A percentile compares a stretch with the other conserved stretches of the same genome.
phyloP scores from a whole-genome alignment of 768 basidiomycete species.

The Lyophyllum decastes region DNA sequence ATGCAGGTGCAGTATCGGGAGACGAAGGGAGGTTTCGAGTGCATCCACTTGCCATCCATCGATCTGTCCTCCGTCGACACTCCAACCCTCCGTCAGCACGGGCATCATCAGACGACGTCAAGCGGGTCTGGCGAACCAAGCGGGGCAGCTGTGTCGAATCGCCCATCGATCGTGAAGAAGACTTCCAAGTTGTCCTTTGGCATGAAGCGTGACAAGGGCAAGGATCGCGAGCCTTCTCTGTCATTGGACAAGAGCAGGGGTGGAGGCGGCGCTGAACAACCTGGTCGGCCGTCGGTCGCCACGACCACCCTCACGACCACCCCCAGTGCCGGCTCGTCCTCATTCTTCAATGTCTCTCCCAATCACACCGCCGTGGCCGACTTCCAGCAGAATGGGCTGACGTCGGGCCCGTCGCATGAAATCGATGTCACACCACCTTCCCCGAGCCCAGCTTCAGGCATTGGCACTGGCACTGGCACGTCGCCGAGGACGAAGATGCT shows the following conservation, averaged over 20 bases:
- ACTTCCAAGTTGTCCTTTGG: conserved; percentile 80
- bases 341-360: conserved; percentile 81
- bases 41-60: conserved; percentile 93
- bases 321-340: conserved; percentile 70
- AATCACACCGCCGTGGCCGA: conserved; percentile 37
- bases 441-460: conserved; percentile 22
- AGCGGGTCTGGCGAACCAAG: conserved; percentile 51
- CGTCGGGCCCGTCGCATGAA: conserved; percentile 27
- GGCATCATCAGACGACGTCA: conserved; percentile 42
- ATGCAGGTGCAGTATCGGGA: conserved; percentile 96
- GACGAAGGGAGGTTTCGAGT: conserved; percentile 91
- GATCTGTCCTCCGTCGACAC: conserved; percentile 75
- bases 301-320: conserved; percentile 60
- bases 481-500: conserved; percentile 64
- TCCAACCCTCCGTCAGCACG: conserved; percentile 24
- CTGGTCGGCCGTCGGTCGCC: conserved; percentile 38
- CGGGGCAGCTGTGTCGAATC: conserved; percentile 33
- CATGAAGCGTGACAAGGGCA: conserved; percentile 55
- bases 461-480: conserved; percentile 37
- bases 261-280: conserved; percentile 19
- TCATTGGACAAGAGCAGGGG: conserved; percentile 3
- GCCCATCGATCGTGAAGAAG: conserved; percentile 67
- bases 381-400: conserved; percentile 24
- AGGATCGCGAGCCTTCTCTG: conserved; percentile 43
- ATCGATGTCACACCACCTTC: conserved; percentile 37